A percentile compares a stretch with the other conserved stretches of the same genome.
phyloP scores from a whole-genome alignment of 2,329 filamentous ascomycete genomes.

The Parascedosporium putredinis region DNA sequence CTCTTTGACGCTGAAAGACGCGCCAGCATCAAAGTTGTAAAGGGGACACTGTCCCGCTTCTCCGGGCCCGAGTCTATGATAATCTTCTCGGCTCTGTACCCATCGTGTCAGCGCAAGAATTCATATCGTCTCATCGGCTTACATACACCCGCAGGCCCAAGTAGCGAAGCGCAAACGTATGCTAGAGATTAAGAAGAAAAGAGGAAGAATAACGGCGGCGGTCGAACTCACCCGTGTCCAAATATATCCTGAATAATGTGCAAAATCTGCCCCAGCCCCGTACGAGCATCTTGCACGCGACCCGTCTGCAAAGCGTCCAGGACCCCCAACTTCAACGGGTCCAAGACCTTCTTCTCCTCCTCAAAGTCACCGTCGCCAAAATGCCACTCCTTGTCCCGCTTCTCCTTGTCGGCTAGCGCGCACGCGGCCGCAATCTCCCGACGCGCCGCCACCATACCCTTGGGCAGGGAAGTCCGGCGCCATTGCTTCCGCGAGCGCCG shows the following conservation, averaged over 20 bases:
- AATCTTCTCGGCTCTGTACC: conserved; percentile 10
- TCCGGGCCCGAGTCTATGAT: conserved; percentile 1
- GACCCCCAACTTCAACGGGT: conserved; percentile 7
- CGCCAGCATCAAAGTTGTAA: not conserved
- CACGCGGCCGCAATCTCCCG: conserved; percentile 8
- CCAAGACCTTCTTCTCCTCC: conserved; percentile 8
- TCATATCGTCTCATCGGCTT: not conserved
- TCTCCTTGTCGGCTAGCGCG: conserved; percentile 8
- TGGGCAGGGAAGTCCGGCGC: conserved; percentile 7
- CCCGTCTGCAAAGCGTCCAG: conserved; percentile 7
- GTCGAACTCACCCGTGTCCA: conserved; percentile 10
- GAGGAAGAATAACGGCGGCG: no score
- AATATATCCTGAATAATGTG: conserved; percentile 13
- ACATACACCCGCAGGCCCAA: no score
- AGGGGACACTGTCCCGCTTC: not conserved
- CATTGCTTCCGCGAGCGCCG: not conserved
- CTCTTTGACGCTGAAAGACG: not conserved
- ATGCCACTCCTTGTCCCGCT: conserved; percentile 9
- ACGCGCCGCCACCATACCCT: conserved; percentile 9
- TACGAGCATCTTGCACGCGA: conserved; percentile 7
- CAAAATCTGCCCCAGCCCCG: conserved; percentile 10
- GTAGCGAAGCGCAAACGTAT: no score
- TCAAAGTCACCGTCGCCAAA: conserved; percentile 10
- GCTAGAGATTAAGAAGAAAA: no score
- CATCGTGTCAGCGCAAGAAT: not conserved